phyloP scores from a whole-genome alignment of 225 moss, liverwort and hornwort species.

The Pseudoscleropodium purum region DNA sequence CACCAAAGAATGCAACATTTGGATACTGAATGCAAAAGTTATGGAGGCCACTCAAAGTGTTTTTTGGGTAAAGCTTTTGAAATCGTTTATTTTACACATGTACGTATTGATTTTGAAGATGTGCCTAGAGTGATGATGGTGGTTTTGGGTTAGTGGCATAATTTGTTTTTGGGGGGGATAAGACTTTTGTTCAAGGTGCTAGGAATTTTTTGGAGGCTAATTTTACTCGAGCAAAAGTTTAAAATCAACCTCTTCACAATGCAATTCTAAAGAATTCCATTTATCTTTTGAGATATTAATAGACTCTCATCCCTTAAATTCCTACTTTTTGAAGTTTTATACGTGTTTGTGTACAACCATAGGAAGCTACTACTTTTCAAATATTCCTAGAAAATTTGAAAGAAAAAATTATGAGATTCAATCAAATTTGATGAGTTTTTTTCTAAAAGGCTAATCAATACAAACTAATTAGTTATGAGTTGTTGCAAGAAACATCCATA shows the following conservation, averaged over 20 bases:
- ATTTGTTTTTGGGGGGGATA: too few species aligned
- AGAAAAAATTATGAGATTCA: neutral
- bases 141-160: accelerated
- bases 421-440: neutral
- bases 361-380: neutral
- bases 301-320: neutral
- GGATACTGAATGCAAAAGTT: neutral
- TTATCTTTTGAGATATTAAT: neutral
- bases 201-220: too few species aligned
- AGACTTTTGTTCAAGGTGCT: neutral
- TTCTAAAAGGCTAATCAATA: neutral
- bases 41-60: accelerated
- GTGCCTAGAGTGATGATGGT: neutral
- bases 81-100: too few species aligned
- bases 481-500: too few species aligned
- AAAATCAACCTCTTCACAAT: neutral
- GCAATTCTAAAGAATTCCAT: neutral
- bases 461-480: neutral
- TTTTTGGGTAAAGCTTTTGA: too few species aligned
- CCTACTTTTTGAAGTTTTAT: neutral
- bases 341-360: neutral
- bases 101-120: neutral
- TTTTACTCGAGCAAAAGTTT: neutral
- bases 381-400: neutral
- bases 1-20: neutral